A percentile compares a stretch with the other conserved stretches of the same genome.
Conservation (phyloP, 2,329 filamentous ascomycete genomes). For the Kalaharituber pfeilii region DNA sequence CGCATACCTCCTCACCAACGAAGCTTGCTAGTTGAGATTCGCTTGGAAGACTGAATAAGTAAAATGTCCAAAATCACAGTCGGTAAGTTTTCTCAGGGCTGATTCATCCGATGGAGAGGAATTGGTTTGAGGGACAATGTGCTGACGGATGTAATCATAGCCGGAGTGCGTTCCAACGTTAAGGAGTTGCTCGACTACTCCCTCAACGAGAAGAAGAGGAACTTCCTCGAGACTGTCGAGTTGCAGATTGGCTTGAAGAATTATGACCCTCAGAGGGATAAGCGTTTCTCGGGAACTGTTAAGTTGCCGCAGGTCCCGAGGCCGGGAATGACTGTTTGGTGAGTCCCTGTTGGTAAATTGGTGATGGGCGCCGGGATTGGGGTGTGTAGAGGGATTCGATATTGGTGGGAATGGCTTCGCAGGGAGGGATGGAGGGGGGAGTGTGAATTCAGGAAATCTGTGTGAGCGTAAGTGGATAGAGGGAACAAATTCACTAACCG, state of each 20-base stretch:
- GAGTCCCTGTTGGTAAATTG: constrained; percentile 23
- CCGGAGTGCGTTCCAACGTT: constrained; percentile 92
- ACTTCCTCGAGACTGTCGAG: constrained; percentile 92
- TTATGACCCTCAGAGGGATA: constrained; percentile 99
- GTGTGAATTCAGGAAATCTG: no score
- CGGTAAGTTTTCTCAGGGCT: constrained; percentile 32
- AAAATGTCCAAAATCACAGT: constrained; percentile 41
- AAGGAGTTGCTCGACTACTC: constrained; percentile 90
- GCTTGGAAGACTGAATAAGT: constrained; percentile 27
- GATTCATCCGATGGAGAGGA: no score
- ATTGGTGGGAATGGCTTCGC: no score
- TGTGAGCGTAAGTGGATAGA: no score
- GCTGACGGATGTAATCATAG: constrained; percentile 30
- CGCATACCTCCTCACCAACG: constrained; percentile 26
- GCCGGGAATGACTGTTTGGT: constrained; percentile 78
- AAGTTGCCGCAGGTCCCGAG: constrained; percentile 81
- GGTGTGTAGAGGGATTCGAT: no score
- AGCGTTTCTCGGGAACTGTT: constrained; percentile 99
- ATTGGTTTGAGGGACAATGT: constrained; percentile 1
- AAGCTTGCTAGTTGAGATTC: constrained; percentile 6
- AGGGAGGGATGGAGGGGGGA: no score
- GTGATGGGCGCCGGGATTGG: not conserved
- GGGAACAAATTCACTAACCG: no score
- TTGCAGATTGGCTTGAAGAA: constrained; percentile 92
- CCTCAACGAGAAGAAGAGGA: constrained; percentile 87